Percentiles rank a stretch among this genome's conserved stretches.
Evolutionary conservation across 495 filamentous ascomycete genomes (phyloP).

Genomic region (Aspergillus affinis): DNA sequence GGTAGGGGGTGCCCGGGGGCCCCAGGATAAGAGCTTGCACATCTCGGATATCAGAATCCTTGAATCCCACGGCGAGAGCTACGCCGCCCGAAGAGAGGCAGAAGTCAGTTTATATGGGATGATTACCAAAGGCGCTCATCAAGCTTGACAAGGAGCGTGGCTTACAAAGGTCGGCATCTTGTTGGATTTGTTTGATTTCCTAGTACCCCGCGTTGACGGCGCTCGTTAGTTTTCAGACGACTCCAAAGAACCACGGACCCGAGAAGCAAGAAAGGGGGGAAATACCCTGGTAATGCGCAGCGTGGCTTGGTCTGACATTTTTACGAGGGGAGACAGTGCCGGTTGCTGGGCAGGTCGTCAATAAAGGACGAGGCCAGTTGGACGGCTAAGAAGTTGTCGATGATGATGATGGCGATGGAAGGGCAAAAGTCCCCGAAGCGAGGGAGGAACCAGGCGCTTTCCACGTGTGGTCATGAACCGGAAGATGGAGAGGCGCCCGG

Average conservation of each 20-base stretch:
- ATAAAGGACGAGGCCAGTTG: not conserved
- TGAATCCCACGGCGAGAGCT: conserved; percentile 84
- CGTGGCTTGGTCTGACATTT: conserved; percentile 83
- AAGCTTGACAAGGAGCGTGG: conserved; percentile 1
- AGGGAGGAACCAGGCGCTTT: not conserved
- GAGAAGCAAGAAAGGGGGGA: not conserved
- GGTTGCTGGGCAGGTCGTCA: not conserved
- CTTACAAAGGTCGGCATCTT: conserved; percentile 78
- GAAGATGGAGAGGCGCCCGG: not conserved
- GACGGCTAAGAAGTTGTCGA: not conserved
- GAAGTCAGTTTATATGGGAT: not conserved
- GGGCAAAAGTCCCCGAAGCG: not conserved
- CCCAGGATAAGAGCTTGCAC: conserved; percentile 89
- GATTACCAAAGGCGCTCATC: conserved; percentile 5
- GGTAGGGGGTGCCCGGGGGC: conserved; percentile 92
- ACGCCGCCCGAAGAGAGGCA: not conserved
- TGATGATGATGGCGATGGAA: not conserved
- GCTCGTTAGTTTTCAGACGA: not conserved
- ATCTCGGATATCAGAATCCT: conserved; percentile 83
- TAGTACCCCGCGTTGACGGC: conserved; percentile 30
- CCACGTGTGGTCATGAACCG: too few relatives aligned
- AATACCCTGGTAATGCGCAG: conserved; percentile 80
- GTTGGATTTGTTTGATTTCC: conserved; percentile 83
- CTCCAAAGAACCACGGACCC: not conserved
- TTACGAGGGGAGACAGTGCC: conserved; percentile 10